Evolutionary conservation across 306 rosid genomes (phyloP).

Genomic region (Quercus cerris): DNA sequence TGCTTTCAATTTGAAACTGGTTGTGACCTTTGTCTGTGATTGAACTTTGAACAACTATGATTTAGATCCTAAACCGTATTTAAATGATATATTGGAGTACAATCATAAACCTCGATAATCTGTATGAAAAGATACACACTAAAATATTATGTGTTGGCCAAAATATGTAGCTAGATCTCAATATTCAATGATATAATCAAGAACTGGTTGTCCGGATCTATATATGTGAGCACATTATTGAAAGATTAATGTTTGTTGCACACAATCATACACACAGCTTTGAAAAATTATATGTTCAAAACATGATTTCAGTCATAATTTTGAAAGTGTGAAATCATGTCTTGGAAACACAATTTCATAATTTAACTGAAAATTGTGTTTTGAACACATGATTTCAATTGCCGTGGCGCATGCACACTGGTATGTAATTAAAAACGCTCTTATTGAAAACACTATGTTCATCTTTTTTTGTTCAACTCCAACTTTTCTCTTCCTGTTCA

Average conservation of each 20-base stretch:
- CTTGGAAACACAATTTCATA: too few relatives aligned
- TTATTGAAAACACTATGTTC: neutral
- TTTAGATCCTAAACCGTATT: neutral
- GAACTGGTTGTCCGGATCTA: neutral
- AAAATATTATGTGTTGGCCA: neutral
- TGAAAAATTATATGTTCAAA: too few relatives aligned
- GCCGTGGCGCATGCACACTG: too few relatives aligned
- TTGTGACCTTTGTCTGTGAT: neutral
- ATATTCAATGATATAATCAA: neutral
- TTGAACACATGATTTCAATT: too few relatives aligned
- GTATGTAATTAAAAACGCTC: too few relatives aligned
- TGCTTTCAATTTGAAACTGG: neutral
- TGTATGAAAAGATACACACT: neutral
- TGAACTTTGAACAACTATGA: neutral
- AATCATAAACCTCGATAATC: slow-evolving; percentile 5
- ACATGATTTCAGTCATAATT: too few relatives aligned
- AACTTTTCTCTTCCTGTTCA: neutral
- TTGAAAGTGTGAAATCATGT: too few relatives aligned
- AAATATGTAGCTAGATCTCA: neutral
- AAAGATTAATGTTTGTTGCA: neutral
- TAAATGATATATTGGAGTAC: too few relatives aligned
- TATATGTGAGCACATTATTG: too few relatives aligned
- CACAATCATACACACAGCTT: neutral
- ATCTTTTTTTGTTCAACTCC: neutral
- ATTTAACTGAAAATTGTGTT: too few relatives aligned